Base-by-base conservation (phyloP, 2,329 filamentous ascomycete genomes). In the Fusarium paranaense region DNA sequence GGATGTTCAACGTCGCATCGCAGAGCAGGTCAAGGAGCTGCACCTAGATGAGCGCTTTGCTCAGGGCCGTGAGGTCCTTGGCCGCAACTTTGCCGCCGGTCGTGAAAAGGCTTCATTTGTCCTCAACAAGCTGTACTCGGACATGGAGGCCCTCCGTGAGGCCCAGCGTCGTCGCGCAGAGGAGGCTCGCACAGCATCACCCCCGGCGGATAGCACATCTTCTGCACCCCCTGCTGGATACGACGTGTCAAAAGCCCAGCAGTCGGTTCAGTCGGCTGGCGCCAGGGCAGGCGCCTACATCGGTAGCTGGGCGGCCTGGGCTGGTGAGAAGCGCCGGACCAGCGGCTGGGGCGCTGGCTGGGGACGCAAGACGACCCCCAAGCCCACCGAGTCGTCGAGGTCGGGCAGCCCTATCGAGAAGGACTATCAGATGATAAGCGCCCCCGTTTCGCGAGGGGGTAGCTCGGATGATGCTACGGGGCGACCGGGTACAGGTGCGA, bases 41-140 rank as follows among this genome's bases (percentile, higher is more conserved):
- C 95, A 98, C 81, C 88, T 98, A 2, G 97, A 99, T 81, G 97
- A 98, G 81, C 91, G 94, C 10, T 91, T 98, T 67, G 92, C 94
- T 1, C 92, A 94, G 69, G 94, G 95, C 10, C 90, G 92, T 64
- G 97, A 98, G 81, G 93, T 92, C 0, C 87, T 98, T 3, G 95
- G 94, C n/a, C 92, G 95, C 69, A 95, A 97, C 78, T 82, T 98
- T n/a, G 93, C 94, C 5, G 94, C 93, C 1, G 95, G 97, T 0
- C 92, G 93, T 64, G 95, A 97, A 78, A 97, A 96, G 84, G 94
- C 97, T 1, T 95, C 93, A 22, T 93, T 91, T 6, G 92, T 97
- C 40, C 94, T 98, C 82, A 97, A 93, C 81, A 95, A 91, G 78
- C 87, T 98, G 32, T 98, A 97, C 87, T 90, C 94, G 0, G 96